These are phyloP conservation scores for Euryodendron excelsum DNA, from an alignment of 148 eudicot species.

Conservation along the genomic window DNA sequence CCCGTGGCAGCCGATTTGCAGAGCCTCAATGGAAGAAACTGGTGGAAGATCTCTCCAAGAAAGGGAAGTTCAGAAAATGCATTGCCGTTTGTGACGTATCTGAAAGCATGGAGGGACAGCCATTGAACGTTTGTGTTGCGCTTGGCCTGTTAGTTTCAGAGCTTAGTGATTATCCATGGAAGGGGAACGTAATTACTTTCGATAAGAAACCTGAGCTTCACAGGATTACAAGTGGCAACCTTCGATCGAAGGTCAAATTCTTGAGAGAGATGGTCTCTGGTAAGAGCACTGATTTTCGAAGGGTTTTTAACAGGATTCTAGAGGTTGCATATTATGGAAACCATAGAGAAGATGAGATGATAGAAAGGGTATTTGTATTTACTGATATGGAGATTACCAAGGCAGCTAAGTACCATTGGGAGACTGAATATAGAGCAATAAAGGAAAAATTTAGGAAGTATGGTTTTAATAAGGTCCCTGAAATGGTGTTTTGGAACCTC, in stretches of 20 bases:
- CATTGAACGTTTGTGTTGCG: background rate
- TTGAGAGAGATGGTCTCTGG: background rate
- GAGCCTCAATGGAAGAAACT: background rate
- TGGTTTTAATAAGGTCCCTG: background rate
- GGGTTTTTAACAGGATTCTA: background rate
- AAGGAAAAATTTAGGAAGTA: background rate
- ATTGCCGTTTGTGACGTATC: background rate
- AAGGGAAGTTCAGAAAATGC: background rate
- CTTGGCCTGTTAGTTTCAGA: background rate
- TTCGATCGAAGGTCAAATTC: background rate
- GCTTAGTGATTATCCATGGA: background rate
- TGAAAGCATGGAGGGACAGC: background rate
- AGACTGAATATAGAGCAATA: background rate
- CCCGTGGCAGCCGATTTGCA: background rate
- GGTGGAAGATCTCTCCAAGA: background rate
- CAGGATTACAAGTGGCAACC: background rate
- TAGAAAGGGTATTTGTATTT: background rate
- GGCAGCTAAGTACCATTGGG: background rate
- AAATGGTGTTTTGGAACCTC: background rate
- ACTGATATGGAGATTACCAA: background rate
- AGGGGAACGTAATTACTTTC: background rate
- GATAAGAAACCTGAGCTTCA: background rate
- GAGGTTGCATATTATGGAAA: background rate
- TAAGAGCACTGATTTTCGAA: background rate
- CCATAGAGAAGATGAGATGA: background rate